A percentile compares a stretch with the other conserved stretches of the same genome.
Evolutionary conservation across 768 basidiomycete genomes (phyloP).

Genomic region (Lactarius psammicola): DNA sequence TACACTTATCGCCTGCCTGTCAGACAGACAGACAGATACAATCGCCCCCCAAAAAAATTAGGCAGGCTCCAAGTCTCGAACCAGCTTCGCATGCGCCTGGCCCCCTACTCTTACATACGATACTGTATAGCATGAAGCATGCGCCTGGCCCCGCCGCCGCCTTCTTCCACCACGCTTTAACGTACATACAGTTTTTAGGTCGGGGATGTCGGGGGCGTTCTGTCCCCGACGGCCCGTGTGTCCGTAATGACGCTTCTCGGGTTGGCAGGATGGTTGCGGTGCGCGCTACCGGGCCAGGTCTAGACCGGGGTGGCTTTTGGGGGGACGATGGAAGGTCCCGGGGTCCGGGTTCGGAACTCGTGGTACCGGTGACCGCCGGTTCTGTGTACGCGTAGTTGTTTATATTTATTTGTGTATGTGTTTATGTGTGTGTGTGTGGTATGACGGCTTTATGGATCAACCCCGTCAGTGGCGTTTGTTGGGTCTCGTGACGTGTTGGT

Average conservation of each 20-base stretch:
- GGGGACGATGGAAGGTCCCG: neutral
- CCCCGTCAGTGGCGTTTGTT: neutral
- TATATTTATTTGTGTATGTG: neutral
- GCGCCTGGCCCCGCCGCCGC: too few relatives aligned
- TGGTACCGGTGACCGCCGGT: neutral
- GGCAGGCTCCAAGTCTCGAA: neutral
- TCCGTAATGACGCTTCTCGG: neutral
- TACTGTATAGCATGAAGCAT: neutral
- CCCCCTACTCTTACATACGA: neutral
- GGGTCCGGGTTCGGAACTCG: neutral
- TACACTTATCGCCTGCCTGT: too few relatives aligned
- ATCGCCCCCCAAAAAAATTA: too few relatives aligned
- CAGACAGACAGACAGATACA: too few relatives aligned
- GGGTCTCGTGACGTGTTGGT: neutral
- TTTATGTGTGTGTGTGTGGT: neutral
- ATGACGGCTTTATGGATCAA: neutral
- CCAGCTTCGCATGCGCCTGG: neutral
- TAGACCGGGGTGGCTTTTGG: neutral
- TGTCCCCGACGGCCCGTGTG: neutral
- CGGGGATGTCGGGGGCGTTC: neutral
- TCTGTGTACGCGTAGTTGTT: neutral
- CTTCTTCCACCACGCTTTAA: neutral
- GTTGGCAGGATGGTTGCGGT: too few relatives aligned
- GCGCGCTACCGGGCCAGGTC: too few relatives aligned
- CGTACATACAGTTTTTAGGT: neutral